A percentile compares a stretch with the other conserved stretches of the same genome.
phyloP scores from a whole-genome alignment of 345 rosid genomes.

The Brassica rapa region DNA sequence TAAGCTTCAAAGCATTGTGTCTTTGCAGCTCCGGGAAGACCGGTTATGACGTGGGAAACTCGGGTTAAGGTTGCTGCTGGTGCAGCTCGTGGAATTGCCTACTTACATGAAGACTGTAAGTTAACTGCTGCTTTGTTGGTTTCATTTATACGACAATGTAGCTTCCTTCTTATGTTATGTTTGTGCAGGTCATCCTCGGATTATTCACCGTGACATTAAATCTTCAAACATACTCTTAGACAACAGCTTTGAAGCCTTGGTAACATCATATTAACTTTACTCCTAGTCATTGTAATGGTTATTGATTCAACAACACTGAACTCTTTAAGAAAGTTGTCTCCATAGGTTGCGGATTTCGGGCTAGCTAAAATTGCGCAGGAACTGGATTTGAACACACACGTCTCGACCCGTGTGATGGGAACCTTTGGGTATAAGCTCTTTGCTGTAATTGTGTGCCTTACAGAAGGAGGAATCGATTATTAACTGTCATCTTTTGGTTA shows the following conservation, averaged over 20 bases:
- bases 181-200: conserved; percentile 91
- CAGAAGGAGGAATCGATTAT: background rate
- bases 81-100: conserved; percentile 98
- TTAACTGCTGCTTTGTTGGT: conserved; percentile 30
- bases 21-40: conserved; percentile 64
- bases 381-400: conserved; percentile 84
- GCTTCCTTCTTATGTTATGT: background rate
- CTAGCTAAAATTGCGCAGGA: conserved; percentile 90
- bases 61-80: conserved; percentile 92
- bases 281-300: background rate
- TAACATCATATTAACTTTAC: conserved; percentile 40
- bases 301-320: background rate
- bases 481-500: conserved; percentile 29
- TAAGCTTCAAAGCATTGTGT: conserved; percentile 5
- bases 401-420: conserved; percentile 97
- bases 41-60: conserved; percentile 82
- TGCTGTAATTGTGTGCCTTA: conserved; percentile 5
- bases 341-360: conserved; percentile 94
- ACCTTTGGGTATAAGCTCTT: conserved; percentile 69
- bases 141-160: background rate
- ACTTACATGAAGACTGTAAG: conserved; percentile 98
- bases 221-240: conserved; percentile 95
- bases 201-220: conserved; percentile 96
- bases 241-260: conserved; percentile 85
- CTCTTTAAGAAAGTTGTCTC: background rate